Evolutionary conservation across 2,329 filamentous ascomycete genomes (phyloP), one percentile per base, ranked within the genome.

Genomic region (Claviceps africana): DNA sequence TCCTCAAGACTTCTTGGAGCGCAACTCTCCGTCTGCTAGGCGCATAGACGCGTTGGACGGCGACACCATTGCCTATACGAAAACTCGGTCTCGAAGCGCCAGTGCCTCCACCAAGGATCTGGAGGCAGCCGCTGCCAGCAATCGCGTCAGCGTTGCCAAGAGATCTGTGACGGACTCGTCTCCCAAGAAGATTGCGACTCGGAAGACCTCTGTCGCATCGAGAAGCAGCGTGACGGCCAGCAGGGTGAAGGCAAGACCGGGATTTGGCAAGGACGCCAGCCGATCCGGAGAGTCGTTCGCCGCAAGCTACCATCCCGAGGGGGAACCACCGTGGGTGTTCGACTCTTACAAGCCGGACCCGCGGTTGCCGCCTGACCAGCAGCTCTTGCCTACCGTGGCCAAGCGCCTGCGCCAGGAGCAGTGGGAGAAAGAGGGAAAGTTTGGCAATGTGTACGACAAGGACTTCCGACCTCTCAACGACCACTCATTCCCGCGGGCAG

Each of bases 291-390:
- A 79, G 53, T 58, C 76, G 31, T 66, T 70, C 43, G 61, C 69
- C 33, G 64, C 60, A 66, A 62, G 66, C 75, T 79, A 88, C 63
- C 79, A 83, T 43, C 90, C 90, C 0, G 93, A 97, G 72, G 93
- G 93, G 21, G 91, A 97, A 51, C 89, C 93, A 10, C 93, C 93
- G 50, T 98, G 93, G 93, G 79, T 97, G 69, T 80, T 93, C 46
- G 87, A 86, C 22, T 88, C 95, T 69, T 98, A 96, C 68, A 95
- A 94, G 63, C 93, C 93, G 0, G 93, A 98, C 64, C 93, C 93
- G 31, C 84, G 89, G 55, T 74, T 98, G 35, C 93, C 93, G 6
- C 93, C 89, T 0, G 93, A 98, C 56, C 87, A 98, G 67, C 93
- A 98, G 64, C 82, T 98, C 51, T 80, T 98, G 11, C 93, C 93